Percentiles rank a stretch among this genome's conserved stretches.
Evolutionary conservation across 176 grass and related monocot genomes (phyloP).

Genomic region (Rhynchospora tenuis): DNA sequence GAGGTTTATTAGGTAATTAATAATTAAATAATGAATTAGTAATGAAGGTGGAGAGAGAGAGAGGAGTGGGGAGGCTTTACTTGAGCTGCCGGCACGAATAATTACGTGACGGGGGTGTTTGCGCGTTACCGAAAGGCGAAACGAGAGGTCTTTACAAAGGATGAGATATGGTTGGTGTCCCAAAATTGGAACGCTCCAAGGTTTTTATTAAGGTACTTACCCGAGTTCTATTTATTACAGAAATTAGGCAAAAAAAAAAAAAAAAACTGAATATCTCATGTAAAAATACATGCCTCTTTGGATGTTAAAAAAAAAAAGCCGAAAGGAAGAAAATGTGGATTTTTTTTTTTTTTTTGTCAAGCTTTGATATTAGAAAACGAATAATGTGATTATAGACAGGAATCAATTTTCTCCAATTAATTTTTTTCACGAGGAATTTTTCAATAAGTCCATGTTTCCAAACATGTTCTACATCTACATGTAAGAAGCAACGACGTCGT

Average conservation of each 20-base stretch:
- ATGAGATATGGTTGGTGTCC: background rate
- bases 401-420: background rate
- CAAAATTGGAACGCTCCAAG: background rate
- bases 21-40: background rate
- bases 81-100: slow-evolving; percentile 23
- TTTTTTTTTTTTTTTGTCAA: too few relatives aligned
- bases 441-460: background rate
- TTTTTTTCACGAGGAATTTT: background rate
- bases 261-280: too few relatives aligned
- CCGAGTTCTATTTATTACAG: too few relatives aligned
- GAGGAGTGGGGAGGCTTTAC: slow-evolving; percentile 10
- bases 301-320: too few relatives aligned
- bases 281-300: too few relatives aligned
- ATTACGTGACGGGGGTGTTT: slow-evolving; percentile 29
- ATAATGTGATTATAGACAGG: too few relatives aligned
- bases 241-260: too few relatives aligned
- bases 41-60: background rate
- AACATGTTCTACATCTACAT: background rate
- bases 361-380: too few relatives aligned
- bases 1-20: background rate
- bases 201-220: background rate
- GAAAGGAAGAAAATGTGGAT: too few relatives aligned
- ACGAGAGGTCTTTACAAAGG: background rate
- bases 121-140: slow-evolving; percentile 23
- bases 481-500: background rate